A percentile compares a stretch with the other conserved stretches of the same genome.
phyloP scores from a whole-genome alignment of 306 rosid genomes.

The Urtica urens region DNA sequence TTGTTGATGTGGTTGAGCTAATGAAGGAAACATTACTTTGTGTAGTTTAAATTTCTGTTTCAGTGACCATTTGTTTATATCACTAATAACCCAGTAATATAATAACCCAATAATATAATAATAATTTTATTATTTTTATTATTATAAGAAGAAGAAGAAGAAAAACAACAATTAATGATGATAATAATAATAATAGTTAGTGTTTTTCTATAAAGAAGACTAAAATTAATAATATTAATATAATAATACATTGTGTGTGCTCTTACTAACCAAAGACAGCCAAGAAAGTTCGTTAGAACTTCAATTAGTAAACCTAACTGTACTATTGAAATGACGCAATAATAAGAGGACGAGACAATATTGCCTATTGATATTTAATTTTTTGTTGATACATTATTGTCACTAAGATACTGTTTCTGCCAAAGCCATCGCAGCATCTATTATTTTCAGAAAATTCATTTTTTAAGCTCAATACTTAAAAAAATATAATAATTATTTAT shows the following conservation, averaged over 20 bases:
- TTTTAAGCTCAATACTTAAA: no score
- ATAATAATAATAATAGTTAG: not conserved
- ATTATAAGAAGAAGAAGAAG: not conserved
- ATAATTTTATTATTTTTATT: not conserved
- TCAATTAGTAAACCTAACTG: conserved; percentile 20
- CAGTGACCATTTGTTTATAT: no score
- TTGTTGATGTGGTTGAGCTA: no score
- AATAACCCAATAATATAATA: no score
- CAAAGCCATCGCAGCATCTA: no score
- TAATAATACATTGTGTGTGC: no score
- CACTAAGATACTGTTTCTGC: not conserved
- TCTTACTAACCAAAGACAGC: not conserved
- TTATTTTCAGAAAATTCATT: no score
- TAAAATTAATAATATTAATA: no score
- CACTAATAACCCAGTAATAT: no score
- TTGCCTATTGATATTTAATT: not conserved
- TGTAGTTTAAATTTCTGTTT: conserved; percentile 10
- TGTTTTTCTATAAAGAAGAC: not conserved
- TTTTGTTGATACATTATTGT: conserved; percentile 3
- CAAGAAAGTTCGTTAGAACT: conserved; percentile 15
- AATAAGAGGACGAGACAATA: conserved; percentile 11
- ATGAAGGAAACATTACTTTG: not conserved
- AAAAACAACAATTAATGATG: not conserved
- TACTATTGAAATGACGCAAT: conserved; percentile 1
- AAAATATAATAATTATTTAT: no score